These are phyloP conservation scores for Cryptosporidium andersoni DNA, from an alignment of 169 alveolate genomes.

Conservation along the genomic window DNA sequence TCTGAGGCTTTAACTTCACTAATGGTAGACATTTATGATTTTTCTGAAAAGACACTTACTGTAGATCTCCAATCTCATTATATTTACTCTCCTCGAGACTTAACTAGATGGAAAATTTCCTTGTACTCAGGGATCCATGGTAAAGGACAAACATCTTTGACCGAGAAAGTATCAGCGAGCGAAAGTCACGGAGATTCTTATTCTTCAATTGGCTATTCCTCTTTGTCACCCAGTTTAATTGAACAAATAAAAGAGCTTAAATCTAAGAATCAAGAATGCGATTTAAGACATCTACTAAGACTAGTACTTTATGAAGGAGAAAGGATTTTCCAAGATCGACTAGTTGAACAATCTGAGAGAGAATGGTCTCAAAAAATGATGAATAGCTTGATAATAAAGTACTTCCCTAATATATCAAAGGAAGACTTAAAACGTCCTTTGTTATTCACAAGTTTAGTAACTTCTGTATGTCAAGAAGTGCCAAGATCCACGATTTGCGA, in stretches of 20 bases:
- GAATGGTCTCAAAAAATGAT: constrained; percentile 91
- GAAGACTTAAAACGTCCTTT: constrained; percentile 84
- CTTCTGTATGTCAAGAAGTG: constrained; percentile 15
- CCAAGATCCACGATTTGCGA: constrained; percentile 67
- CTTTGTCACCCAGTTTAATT: not conserved
- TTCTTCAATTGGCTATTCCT: not conserved
- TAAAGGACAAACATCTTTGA: not conserved
- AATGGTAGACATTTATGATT: constrained; percentile 96
- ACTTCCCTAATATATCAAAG: constrained; percentile 80
- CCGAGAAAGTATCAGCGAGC: not conserved
- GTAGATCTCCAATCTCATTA: constrained; percentile 97
- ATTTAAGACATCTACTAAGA: constrained; percentile 83
- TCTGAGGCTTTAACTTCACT: constrained; percentile 94
- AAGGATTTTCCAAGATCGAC: constrained; percentile 95
- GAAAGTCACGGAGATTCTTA: not conserved
- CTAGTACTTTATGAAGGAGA: constrained; percentile 94
- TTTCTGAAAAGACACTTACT: constrained; percentile 90
- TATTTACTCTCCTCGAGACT: constrained; percentile 97
- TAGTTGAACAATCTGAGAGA: constrained; percentile 91
- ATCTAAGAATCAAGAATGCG: constrained; percentile 70
- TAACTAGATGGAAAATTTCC: constrained; percentile 97
- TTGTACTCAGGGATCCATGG: constrained; percentile 73
- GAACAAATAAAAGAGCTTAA: constrained; percentile 85
- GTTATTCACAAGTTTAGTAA: constrained; percentile 82
- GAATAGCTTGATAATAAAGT: constrained; percentile 84